Evolutionary conservation across 2,329 filamentous ascomycete species (phyloP), one percentile per base, ranked within the genome.

Genomic region (Aspergillus terreus): DNA sequence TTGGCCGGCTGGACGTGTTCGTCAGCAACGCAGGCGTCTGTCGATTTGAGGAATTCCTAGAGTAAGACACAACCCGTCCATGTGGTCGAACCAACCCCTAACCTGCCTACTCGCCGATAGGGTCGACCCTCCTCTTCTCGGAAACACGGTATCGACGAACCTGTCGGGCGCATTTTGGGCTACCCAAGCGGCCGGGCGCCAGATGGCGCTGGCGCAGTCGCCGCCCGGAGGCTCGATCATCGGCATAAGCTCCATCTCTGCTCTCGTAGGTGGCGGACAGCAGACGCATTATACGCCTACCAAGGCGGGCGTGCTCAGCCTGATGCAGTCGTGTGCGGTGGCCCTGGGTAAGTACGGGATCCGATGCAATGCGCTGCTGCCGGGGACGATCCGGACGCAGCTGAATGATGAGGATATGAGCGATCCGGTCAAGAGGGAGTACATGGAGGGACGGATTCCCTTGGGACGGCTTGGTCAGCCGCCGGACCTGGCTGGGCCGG

Each of bases 261-360:
- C 71, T 4, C 64, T 73, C 3, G 71, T 75, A 1, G 90, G 90
- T 35, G 90, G 90, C 41, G 88, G 85, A 0, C 76, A 80, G 44
- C 90, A 95, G 74, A 85, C 83, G 23, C 90, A 95, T 67, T 95
- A 95, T 72, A 95, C 90, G 14, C 88, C 90, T 9, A 95, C 90
- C 14, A 95, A 95, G 71, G 90, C 90, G 0, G 90, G 89, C 2
- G 80, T 95, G 2, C 67, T 89, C 35, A 88, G 83, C 44, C 77
- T 95, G 42, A 94, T 95, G 82, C 90, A 95, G 75, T 90, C 85
- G 58, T 84, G 83, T 35, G 90, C 90, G 0, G 87, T 89, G 32
- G 88, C 90, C 7, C 71, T 95, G 42, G 90, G 90, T 0, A 80
- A 82, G 63, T 81, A 94, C 68, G 77, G 78, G 4, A 91, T 95